Conservation (phyloP, 352 stramenopile species). For the Globisporangium ultimum region DNA sequence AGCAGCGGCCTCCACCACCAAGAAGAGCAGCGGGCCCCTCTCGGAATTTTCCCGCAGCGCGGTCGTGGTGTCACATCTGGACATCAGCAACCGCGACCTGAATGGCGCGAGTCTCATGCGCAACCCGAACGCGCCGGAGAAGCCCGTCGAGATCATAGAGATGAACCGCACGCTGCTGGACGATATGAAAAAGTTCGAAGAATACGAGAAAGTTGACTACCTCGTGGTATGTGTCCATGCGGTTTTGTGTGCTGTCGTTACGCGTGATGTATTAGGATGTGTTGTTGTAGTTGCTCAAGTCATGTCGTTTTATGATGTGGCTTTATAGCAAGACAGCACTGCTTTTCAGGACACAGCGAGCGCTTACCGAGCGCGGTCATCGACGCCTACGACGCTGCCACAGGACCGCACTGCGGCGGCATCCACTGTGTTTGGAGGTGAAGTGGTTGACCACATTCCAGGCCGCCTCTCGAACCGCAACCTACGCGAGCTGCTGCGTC, state of each 20-base stretch:
- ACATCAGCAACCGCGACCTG: slow-evolving; percentile 20
- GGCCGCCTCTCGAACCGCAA: slow-evolving; percentile 55
- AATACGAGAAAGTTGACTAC: slow-evolving; percentile 52
- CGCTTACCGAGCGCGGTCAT: slow-evolving; percentile 48
- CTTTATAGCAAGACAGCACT: slow-evolving; percentile 33
- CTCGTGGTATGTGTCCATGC: slow-evolving; percentile 14
- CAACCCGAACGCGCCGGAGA: slow-evolving; percentile 15
- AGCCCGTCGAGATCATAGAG: slow-evolving; percentile 37
- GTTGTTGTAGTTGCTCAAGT: neutral
- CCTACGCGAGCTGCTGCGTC: slow-evolving; percentile 49
- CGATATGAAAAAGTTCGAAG: slow-evolving; percentile 49
- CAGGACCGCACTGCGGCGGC: slow-evolving; percentile 49
- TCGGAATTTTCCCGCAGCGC: slow-evolving; percentile 40
- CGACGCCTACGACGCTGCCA: slow-evolving; percentile 37
- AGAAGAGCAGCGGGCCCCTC: slow-evolving; percentile 20
- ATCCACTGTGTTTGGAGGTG: slow-evolving; percentile 27
- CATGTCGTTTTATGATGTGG: neutral
- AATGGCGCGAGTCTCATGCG: slow-evolving; percentile 19
- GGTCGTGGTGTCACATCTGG: slow-evolving; percentile 21
- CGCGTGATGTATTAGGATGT: neutral
- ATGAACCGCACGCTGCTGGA: slow-evolving; percentile 51
- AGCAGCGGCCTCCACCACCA: neutral
- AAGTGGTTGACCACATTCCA: slow-evolving; percentile 30
- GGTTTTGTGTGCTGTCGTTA: neutral
- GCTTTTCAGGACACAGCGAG: slow-evolving; percentile 62